Percentiles rank a stretch among this genome's conserved stretches.
Conservation (phyloP, 768 basidiomycete species). For the Amanita rubescens region DNA sequence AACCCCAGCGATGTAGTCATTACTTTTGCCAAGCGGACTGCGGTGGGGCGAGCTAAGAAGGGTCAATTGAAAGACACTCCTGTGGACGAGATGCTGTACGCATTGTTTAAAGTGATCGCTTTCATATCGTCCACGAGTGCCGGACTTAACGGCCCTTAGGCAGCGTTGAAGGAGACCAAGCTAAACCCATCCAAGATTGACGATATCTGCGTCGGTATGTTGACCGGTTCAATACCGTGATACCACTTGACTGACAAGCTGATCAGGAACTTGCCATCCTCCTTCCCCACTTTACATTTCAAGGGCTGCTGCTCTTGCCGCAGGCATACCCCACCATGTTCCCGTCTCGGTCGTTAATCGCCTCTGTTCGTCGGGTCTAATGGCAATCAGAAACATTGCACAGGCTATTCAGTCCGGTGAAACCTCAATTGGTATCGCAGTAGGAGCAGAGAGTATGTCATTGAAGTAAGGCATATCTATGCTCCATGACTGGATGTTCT, state of each 20-base stretch:
- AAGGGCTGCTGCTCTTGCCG: conserved; percentile 79
- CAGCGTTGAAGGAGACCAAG: conserved; percentile 55
- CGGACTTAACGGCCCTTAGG: conserved; percentile 30
- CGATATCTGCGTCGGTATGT: conserved; percentile 77
- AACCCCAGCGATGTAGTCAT: conserved; percentile 83
- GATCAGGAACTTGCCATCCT: conserved; percentile 71
- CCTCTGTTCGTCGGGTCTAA: conserved; percentile 89
- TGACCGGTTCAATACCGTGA: neutral
- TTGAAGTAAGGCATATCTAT: conserved; percentile 45
- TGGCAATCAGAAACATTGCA: conserved; percentile 88
- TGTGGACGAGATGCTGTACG: conserved; percentile 81
- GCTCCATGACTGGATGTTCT: neutral
- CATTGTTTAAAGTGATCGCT: conserved; percentile 63
- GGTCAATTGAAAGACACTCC: conserved; percentile 86
- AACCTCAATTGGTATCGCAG: conserved; percentile 79
- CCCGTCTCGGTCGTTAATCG: conserved; percentile 91
- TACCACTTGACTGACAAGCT: neutral
- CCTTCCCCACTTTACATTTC: conserved; percentile 79
- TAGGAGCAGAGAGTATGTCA: conserved; percentile 80
- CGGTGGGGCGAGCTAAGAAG: conserved; percentile 83
- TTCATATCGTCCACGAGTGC: neutral
- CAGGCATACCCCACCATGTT: conserved; percentile 80
- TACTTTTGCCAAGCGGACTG: conserved; percentile 84
- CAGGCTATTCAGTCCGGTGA: conserved; percentile 82
- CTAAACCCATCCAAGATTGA: conserved; percentile 68